Evolutionary conservation across 805 yeast genomes (phyloP), one percentile per base, ranked within the genome.

Genomic region (Komagataella mondaviorum): DNA sequence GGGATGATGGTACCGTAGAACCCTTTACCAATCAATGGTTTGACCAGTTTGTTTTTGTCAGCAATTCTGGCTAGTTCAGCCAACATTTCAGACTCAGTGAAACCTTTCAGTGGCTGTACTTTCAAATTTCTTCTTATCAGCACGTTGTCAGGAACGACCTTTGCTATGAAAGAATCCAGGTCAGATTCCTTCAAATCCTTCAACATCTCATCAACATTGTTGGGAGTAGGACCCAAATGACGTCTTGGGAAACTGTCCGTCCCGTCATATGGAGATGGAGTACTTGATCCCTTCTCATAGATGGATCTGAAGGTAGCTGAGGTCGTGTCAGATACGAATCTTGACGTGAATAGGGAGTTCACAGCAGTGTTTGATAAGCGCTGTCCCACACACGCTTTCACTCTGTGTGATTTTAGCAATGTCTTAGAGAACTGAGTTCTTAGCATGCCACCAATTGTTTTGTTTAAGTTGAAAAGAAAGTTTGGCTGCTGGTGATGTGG

Each of bases 1-100:
- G 99, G 99, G 48, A 88, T 71, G 50, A 78, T 73, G 0, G 98
- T 91, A 53, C 95, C 95, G 59, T 88, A 85, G 68, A 91, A 93
- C 45, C 99, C 99, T 64, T 87, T 86, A 55, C 99, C 99, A 53
- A 93, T 91, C 58, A 82, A 83, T 45, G 90, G 79, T 66, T 79
- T 80, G 56, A 77, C 77, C 43, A 85, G 74, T 59, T 78, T 78
- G 71, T 93, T 93, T 64, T 88, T 82, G 46, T 71, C 63, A 0
- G 96, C 96, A 50, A 93, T 71, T 51, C 72, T 70, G 53, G 76
- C 72, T 56, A 91, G 70, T 56, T 86, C 83, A 1, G 72, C 73
- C 45, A 88, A 65, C 83, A 91, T 82, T 64, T 88, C 84, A 53
- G 83, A 74, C 66, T 93, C 99, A 4, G 95, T 72, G 63, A 65